phyloP scores from a whole-genome alignment of 371 early-diverging fungal species.

The Saksenaea oblongispora region DNA sequence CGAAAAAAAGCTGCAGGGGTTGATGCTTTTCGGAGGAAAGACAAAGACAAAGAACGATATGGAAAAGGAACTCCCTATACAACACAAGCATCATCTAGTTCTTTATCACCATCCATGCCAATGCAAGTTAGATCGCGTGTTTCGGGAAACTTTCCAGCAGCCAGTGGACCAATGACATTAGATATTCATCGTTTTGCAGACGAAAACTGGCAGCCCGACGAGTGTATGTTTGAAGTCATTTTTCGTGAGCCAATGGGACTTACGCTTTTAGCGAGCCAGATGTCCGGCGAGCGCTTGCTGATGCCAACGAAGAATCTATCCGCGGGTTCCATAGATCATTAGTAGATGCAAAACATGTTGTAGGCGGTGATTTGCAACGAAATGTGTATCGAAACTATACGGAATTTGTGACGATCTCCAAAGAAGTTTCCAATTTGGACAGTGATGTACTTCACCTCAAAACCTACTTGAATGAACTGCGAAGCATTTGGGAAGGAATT shows the following conservation, averaged over 20 bases:
- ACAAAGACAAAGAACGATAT: constrained; percentile 2
- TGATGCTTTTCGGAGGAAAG: constrained; percentile 16
- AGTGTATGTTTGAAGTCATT: constrained; percentile 27
- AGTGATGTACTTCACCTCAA: constrained; percentile 73
- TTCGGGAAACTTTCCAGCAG: constrained; percentile 25
- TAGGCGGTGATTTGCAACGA: constrained; percentile 82
- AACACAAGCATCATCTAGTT: not conserved
- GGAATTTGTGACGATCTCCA: constrained; percentile 92
- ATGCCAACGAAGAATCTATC: constrained; percentile 65
- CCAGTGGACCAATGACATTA: constrained; percentile 32
- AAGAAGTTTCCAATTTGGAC: constrained; percentile 86
- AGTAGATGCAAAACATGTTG: constrained; percentile 73
- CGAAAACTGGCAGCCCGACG: constrained; percentile 45
- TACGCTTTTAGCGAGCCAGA: constrained; percentile 40
- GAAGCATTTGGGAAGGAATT: constrained; percentile 63
- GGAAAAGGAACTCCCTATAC: not conserved
- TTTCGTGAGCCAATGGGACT: not conserved
- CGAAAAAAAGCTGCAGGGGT: constrained; percentile 12
- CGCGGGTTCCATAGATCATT: constrained; percentile 62
- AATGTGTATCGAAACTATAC: constrained; percentile 93
- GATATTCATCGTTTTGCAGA: constrained; percentile 53
- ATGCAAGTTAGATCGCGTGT: not conserved
- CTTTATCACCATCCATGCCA: constrained; percentile 12
- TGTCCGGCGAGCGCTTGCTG: constrained; percentile 53
- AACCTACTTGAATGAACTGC: constrained; percentile 69